phyloP scores from a whole-genome alignment of 306 rosid species.

The Echinosophora koreensis region DNA sequence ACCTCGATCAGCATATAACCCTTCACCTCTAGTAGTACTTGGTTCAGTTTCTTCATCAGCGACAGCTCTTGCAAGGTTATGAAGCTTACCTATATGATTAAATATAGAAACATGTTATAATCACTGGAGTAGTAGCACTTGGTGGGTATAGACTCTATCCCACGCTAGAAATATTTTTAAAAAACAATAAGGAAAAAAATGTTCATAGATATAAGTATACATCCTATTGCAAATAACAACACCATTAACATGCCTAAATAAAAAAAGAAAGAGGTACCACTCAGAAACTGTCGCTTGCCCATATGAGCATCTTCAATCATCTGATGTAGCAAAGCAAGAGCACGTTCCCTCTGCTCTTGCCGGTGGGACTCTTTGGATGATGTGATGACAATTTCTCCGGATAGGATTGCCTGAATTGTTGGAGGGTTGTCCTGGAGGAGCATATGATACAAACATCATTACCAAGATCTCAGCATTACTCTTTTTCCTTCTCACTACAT shows the following conservation, averaged over 20 bases:
- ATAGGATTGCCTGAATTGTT: slow-evolving; percentile 73
- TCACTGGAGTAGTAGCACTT: slow-evolving; percentile 12
- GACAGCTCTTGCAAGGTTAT: slow-evolving; percentile 97
- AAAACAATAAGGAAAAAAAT: slow-evolving; percentile 24
- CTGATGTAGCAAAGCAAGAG: slow-evolving; percentile 90
- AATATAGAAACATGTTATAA: slow-evolving; percentile 42
- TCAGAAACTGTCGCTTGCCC: slow-evolving; percentile 93
- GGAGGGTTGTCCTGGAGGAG: slow-evolving; percentile 78
- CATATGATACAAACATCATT: slow-evolving; percentile 49
- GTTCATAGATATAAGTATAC: not conserved
- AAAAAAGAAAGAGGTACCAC: slow-evolving; percentile 65
- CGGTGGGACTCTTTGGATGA: slow-evolving; percentile 75
- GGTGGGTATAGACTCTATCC: slow-evolving; percentile 37
- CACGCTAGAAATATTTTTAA: not conserved
- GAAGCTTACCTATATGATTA: slow-evolving; percentile 88
- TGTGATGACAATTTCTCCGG: slow-evolving; percentile 71
- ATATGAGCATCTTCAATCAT: slow-evolving; percentile 98
- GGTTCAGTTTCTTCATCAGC: slow-evolving; percentile 92
- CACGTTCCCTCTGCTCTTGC: slow-evolving; percentile 94
- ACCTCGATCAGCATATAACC: slow-evolving; percentile 66
- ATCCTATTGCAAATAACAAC: not conserved
- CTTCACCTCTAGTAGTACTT: slow-evolving; percentile 75
- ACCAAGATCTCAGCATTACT: slow-evolving; percentile 42
- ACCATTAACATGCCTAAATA: slow-evolving; percentile 29
- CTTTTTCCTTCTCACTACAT: not conserved